These are phyloP conservation scores for Penicillium sp. DNA, from an alignment of 2,329 filamentous ascomycete species.

Conservation along the genomic window DNA sequence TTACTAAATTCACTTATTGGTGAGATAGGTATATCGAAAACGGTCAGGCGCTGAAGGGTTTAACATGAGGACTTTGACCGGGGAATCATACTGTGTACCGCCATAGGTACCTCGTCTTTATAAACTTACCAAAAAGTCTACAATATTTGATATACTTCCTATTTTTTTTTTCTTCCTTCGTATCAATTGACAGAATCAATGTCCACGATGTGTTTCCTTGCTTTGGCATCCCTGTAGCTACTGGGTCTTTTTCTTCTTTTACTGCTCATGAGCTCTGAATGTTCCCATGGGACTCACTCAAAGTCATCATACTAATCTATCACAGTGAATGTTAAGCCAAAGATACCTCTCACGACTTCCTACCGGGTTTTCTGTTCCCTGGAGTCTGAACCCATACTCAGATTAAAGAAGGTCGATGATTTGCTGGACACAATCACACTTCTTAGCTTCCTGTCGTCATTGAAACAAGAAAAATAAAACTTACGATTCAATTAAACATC, in stretches of 20 bases:
- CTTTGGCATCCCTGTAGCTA: neutral
- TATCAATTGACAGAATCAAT: neutral
- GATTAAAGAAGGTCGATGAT: neutral
- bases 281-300: neutral
- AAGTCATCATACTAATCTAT: neutral
- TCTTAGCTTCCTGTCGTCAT: slow-evolving; percentile 1
- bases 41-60: no score
- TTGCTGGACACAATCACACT: slow-evolving; percentile 15
- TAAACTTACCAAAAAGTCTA: no score
- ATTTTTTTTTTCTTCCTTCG: no score
- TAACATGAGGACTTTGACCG: no score
- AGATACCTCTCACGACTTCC: no score
- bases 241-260: neutral
- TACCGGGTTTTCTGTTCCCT: neutral
- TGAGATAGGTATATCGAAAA: no score
- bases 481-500: neutral
- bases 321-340: no score
- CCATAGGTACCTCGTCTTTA: no score
- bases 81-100: no score
- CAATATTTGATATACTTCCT: no score
- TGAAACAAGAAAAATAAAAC: neutral
- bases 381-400: neutral
- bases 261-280: neutral
- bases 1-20: no score
- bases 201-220: neutral